phyloP scores from a whole-genome alignment of 345 rosid species.

The Citrus mangshanensis region DNA sequence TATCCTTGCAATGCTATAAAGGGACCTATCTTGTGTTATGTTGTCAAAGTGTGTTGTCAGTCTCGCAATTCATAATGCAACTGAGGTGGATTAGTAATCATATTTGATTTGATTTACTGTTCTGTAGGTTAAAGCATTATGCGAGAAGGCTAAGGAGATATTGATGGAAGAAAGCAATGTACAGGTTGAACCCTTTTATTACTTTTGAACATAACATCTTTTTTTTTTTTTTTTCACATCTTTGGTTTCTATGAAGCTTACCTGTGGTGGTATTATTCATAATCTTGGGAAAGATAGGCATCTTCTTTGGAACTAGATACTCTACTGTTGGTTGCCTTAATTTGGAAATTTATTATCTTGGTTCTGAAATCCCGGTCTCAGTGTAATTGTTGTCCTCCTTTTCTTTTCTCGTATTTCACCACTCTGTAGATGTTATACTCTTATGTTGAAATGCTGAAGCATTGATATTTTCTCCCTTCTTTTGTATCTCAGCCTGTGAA shows the following conservation, averaged over 20 bases:
- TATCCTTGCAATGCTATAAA: not conserved
- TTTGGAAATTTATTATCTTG: not conserved
- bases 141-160: constrained; percentile 98
- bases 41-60: not conserved
- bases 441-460: constrained; percentile 4
- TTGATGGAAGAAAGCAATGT: constrained; percentile 98
- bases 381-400: not conserved
- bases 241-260: not conserved
- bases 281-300: not conserved
- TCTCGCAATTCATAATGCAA: not conserved
- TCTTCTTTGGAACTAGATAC: constrained; percentile 6
- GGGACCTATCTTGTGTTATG: not conserved
- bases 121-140: constrained; percentile 72
- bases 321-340: not conserved
- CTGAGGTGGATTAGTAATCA: not conserved
- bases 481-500: constrained; percentile 72
- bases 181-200: constrained; percentile 49
- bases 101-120: constrained; percentile 7
- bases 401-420: not conserved
- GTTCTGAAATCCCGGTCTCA: not conserved
- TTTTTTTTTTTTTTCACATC: not conserved
- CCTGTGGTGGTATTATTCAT: constrained; percentile 5
- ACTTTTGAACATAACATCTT: not conserved
- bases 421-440: not conserved
- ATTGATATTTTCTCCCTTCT: constrained; percentile 8